Percentiles rank a stretch among this genome's conserved stretches.
Evolutionary conservation across 331 rosid genomes (phyloP).

Genomic region (Rhamnella rubrinervis): DNA sequence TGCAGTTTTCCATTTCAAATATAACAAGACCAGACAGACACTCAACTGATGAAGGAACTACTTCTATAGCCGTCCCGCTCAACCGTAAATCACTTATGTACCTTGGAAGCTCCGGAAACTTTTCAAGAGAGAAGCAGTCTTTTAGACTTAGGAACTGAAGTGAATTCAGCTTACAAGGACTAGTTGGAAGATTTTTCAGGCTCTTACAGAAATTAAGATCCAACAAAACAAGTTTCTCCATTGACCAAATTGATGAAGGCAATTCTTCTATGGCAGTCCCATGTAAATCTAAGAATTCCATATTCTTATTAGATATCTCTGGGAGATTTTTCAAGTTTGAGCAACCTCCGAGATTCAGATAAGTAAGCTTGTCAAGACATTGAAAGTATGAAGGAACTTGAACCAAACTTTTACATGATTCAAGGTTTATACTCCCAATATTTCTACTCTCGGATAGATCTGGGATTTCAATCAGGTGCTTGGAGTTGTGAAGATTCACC

Average conservation of each 20-base stretch:
- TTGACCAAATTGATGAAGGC: conserved; percentile 6
- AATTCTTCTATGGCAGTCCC: conserved; percentile 1
- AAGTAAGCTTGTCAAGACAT: background rate
- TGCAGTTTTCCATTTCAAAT: conserved; percentile 11
- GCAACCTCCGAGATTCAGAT: conserved; percentile 7
- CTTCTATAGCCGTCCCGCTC: conserved; percentile 13
- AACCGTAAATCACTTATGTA: background rate
- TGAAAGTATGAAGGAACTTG: conserved; percentile 7
- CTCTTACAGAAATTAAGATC: conserved; percentile 25
- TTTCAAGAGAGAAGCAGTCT: conserved; percentile 9
- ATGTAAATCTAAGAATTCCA: background rate
- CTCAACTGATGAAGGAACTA: background rate
- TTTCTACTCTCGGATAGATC: conserved; percentile 7
- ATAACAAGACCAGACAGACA: conserved; percentile 8
- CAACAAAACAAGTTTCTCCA: conserved; percentile 20
- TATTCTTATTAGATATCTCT: conserved; percentile 1
- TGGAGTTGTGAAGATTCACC: conserved; percentile 8
- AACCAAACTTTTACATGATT: background rate
- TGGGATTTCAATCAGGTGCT: conserved; percentile 8
- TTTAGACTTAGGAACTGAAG: background rate
- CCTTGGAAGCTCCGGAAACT: conserved; percentile 13
- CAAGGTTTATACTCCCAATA: conserved; percentile 9
- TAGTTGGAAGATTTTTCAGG: background rate
- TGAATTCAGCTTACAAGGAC: background rate
- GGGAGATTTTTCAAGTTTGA: background rate